Conservation (phyloP, 805 yeast genomes). For the Saccharomycopsis malanga region DNA sequence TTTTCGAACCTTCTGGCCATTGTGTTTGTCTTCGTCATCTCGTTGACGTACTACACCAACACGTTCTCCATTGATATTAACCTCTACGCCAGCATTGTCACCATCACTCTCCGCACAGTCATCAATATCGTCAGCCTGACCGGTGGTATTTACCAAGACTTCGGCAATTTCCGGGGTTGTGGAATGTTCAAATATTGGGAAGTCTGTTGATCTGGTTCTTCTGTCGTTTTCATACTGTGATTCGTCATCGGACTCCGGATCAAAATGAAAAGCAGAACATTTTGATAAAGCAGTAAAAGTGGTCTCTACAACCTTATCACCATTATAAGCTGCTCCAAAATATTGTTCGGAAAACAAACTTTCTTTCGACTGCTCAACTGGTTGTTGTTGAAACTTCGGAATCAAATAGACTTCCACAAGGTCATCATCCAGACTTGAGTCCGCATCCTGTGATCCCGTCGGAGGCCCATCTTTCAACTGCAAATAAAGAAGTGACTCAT, state of each 20-base stretch:
- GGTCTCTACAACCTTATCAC: conserved; percentile 33
- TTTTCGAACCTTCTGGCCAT: neutral
- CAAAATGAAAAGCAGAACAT: conserved; percentile 26
- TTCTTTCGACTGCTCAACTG: neutral
- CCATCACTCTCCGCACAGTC: conserved; percentile 1
- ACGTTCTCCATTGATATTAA: neutral
- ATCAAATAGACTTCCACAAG: conserved; percentile 8
- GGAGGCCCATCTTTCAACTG: conserved; percentile 26
- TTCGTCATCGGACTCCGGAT: conserved; percentile 13
- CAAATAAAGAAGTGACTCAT: conserved; percentile 18
- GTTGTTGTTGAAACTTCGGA: neutral
- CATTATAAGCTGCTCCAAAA: conserved; percentile 30
- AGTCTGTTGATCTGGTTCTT: neutral
- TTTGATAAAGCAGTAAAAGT: conserved; percentile 33
- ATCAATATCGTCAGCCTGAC: conserved; percentile 20
- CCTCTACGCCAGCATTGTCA: conserved; percentile 1
- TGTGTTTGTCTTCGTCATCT: neutral
- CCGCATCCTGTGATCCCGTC: conserved; percentile 2
- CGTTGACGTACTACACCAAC: neutral
- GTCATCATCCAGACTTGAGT: neutral
- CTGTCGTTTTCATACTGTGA: neutral
- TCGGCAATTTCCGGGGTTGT: neutral
- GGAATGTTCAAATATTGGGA: conserved; percentile 5
- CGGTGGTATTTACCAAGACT: conserved; percentile 6
- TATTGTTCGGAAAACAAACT: conserved; percentile 29